phyloP scores from a whole-genome alignment of 2,329 filamentous ascomycete species.

The Arthrobotrys musiformis region DNA sequence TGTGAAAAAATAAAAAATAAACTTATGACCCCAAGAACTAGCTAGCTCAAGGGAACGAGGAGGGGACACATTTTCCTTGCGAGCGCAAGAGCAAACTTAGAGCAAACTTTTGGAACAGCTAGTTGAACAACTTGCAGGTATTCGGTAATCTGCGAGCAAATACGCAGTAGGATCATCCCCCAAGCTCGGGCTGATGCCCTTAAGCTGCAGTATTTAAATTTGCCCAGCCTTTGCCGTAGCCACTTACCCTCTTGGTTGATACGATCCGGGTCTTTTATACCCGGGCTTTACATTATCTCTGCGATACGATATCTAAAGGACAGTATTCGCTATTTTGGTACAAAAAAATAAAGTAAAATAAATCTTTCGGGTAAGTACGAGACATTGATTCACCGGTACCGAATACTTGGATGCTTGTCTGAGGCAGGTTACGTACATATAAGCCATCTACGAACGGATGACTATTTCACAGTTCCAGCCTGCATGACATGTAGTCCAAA shows the following conservation, averaged over 20 bases:
- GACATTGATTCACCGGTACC: slow-evolving; percentile 12
- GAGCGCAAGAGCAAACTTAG: neutral
- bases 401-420: neutral
- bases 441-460: slow-evolving; percentile 10
- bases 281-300: neutral
- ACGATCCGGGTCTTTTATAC: neutral
- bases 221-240: slow-evolving; percentile 5
- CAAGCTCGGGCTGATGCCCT: neutral
- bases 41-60: slow-evolving; percentile 20
- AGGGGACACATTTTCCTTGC: no score
- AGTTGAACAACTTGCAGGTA: neutral
- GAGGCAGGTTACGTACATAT: slow-evolving; percentile 23
- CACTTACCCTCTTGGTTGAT: neutral
- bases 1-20: neutral
- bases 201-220: neutral
- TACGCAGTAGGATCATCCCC: neutral
- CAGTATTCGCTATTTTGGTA: neutral
- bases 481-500: neutral
- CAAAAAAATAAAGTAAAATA: no score
- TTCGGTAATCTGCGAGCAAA: slow-evolving; percentile 51
- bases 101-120: neutral
- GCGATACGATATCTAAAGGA: slow-evolving; percentile 13
- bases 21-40: slow-evolving; percentile 6
- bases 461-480: neutral
- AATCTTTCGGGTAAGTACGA: slow-evolving; percentile 9